Base-by-base conservation (phyloP, 257 asterid species). In the Schizonepeta tenuifolia region DNA sequence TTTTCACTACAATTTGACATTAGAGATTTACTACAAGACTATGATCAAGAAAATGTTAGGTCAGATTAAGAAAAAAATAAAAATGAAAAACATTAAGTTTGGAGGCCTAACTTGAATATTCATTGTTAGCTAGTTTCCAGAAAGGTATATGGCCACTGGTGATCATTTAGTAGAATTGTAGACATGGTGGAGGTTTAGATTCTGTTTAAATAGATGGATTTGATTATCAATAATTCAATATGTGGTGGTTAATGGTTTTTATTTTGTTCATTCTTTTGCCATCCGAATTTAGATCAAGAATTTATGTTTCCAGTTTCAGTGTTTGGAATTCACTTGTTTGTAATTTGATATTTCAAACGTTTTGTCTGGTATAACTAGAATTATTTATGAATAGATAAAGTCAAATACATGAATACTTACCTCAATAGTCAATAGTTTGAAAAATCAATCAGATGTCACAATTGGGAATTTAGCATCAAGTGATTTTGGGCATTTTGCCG, bases 401-500 rank as follows among this genome's bases (percentile, higher is more conserved):
- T 24, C 26, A 24, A 24, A 24, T 24, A 24, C 26, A 24, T 24
- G 26, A 24, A 43, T 21, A 43, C 0, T 44, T 65, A 24, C 4
- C 40, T 36, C 5, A 53, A 54, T 38, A 44, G 15, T 36, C 5
- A 53, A 54, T 38, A 44, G 15, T 56, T 71, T 35, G 28, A 36
- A 71, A 70, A 7, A 6, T 65, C 7, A 56, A n/a, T 13, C 4
- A 59, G 11, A 65, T 65, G 70, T 56, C 58, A 15, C 67, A 15
- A 43, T 40, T 61, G 59, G 17, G 26, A 69, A 35, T 53, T 78
- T 73, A 61, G 65, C 78, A 61, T 78, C 79, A 53, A 44, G 58
- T 44, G 53, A 59, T 26, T 36, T 51, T 22, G 80, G 76, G 76
- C 69, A 70, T 63, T 62, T 51, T 49, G 72, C 82, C 82, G 78